These are phyloP conservation scores for Amphibolis antarctica DNA, from an alignment of 106 monocot genomes.

Conservation along the genomic window DNA sequence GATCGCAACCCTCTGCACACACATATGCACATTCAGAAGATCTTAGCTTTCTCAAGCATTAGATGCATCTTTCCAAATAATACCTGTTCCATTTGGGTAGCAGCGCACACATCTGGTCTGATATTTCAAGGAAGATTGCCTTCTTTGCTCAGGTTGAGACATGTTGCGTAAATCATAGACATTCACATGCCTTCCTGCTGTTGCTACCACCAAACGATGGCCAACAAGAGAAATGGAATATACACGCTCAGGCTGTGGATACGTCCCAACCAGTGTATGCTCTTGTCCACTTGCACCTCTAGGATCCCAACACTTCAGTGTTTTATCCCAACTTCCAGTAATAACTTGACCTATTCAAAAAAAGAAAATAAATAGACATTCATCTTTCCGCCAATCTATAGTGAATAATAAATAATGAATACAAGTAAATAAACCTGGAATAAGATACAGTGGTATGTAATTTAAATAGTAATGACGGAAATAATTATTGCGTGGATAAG, in stretches of 20 bases:
- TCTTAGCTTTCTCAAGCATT: too few relatives aligned
- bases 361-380: not conserved
- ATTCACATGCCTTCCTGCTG: constrained; percentile 93
- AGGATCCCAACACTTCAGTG: constrained; percentile 92
- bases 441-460: too few relatives aligned
- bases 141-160: constrained; percentile 90
- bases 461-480: too few relatives aligned
- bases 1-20: too few relatives aligned
- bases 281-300: constrained; percentile 91
- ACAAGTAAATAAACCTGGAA: not conserved
- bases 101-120: constrained; percentile 97
- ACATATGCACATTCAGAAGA: too few relatives aligned
- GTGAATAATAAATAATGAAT: not conserved
- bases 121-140: constrained; percentile 94
- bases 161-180: constrained; percentile 93
- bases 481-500: too few relatives aligned
- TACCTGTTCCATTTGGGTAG: constrained; percentile 98
- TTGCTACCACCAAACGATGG: constrained; percentile 73
- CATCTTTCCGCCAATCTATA: not conserved
- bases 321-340: constrained; percentile 98
- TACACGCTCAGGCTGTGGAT: constrained; percentile 84
- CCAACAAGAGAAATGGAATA: constrained; percentile 90
- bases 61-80: not conserved
- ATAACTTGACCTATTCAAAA: constrained; percentile 70
- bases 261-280: constrained; percentile 66